Conservation (phyloP, 2,329 filamentous ascomycete species). For the Pseudofabraea citricarpa region DNA sequence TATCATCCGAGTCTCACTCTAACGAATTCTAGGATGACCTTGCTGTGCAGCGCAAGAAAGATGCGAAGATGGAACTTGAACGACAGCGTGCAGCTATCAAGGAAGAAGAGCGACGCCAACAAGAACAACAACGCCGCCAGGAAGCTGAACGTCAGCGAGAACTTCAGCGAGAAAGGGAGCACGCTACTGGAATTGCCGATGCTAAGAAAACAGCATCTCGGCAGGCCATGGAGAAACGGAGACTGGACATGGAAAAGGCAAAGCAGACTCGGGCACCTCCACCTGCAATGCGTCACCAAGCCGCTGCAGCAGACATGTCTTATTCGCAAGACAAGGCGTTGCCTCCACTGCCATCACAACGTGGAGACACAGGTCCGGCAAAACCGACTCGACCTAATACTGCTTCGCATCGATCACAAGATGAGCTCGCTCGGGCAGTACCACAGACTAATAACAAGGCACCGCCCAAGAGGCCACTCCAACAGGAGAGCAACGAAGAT, state of each 20-base stretch:
- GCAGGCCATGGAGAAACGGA: constrained; percentile 47
- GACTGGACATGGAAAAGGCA: constrained; percentile 52
- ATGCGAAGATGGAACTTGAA: constrained; percentile 77
- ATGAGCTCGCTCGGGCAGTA: constrained; percentile 54
- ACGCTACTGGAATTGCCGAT: constrained; percentile 43
- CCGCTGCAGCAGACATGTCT: constrained; percentile 32
- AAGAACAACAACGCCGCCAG: constrained; percentile 54
- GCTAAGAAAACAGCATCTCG: constrained; percentile 62
- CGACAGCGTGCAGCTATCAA: constrained; percentile 65
- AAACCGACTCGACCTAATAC: constrained; percentile 51
- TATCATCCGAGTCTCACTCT: constrained; percentile 3
- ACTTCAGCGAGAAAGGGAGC: constrained; percentile 35
- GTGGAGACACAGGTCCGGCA: constrained; percentile 20
- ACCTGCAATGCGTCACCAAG: constrained; percentile 51
- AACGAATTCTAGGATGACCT: constrained; percentile 57
- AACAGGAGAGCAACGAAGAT: constrained; percentile 57
- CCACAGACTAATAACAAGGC: constrained; percentile 65
- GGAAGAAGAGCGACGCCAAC: constrained; percentile 59
- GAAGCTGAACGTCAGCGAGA: constrained; percentile 48
- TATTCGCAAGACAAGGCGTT: constrained; percentile 24
- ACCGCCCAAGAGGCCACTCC: constrained; percentile 68
- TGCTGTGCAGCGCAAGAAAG: constrained; percentile 71
- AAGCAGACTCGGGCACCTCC: constrained; percentile 61
- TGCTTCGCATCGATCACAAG: constrained; percentile 44
- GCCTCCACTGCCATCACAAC: constrained; percentile 21